Base-by-base conservation (phyloP, 192 early-diverging fungal species). In the Coemansia guatemalensis region DNA sequence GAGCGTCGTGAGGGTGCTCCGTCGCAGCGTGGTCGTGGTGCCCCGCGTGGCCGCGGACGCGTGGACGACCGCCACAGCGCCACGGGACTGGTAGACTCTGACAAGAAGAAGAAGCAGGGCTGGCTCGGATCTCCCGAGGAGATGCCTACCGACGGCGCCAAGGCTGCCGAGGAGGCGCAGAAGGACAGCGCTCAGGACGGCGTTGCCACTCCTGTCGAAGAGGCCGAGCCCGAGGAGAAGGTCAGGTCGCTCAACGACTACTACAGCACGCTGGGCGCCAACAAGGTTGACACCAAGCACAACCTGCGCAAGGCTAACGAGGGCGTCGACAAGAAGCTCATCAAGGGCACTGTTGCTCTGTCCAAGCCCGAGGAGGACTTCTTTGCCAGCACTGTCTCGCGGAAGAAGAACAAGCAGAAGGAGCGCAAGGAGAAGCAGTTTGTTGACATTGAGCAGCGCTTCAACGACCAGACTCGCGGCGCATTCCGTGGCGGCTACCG, bases 241-340 rank as follows among this genome's bases (percentile, higher is more conserved):
- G 84, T 89, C 74, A 92, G 92, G 85, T 92, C 94, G 64, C 84
- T 94, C 56, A 92, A 95, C 32, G 88, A 98, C 60, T 98, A 88
- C 85, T 69, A 89, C 35, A 88, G 90, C 44, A 89, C 90, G 70
- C 83, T 83, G 81, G 87, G 85, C 44, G 70, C 74, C 62, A 66
- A 73, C 52, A 52, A 85, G 23, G 78, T 87, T 54, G 81, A 87
- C 33, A 67, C 83, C 57, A 83, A 85, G 48, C 86, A 84, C 11
- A 69, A 81, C 23, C 73, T 86, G 39, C 88, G 96, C 68, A 86
- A 90, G 74, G 86, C 94, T 71, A 96, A 96, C 82, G 92, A 95
- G 70, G 94, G 88, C 50, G 85, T 86, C 27, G 94, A 95, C 65
- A 85, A 92, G 49, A 72, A 79, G 61, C 84, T 93, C 79, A 92